These are phyloP conservation scores for Diddensiella transvaalensis DNA, from an alignment of 805 yeast species.

Conservation along the genomic window DNA sequence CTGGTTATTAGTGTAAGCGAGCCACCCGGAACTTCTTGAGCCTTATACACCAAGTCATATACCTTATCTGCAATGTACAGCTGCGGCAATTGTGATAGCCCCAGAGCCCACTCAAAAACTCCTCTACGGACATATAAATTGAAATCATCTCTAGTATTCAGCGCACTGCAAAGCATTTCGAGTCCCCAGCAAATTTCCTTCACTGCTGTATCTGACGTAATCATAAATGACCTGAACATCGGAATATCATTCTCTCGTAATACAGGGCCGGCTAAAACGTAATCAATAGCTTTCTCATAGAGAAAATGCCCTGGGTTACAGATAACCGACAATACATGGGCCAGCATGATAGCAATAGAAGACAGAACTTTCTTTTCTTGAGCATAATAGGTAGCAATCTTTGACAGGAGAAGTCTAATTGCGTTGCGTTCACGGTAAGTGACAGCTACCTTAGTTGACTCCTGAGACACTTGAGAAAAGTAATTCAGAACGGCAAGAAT, in stretches of 20 bases:
- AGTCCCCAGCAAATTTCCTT: constrained; percentile 67
- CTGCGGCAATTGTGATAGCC: constrained; percentile 33
- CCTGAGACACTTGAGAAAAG: neutral
- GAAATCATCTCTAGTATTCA: constrained; percentile 49
- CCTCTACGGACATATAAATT: constrained; percentile 49
- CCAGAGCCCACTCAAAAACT: constrained; percentile 64
- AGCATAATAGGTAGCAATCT: constrained; percentile 7
- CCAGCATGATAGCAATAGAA: constrained; percentile 51
- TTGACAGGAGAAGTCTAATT: constrained; percentile 38
- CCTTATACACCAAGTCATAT: constrained; percentile 14
- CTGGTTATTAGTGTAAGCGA: constrained; percentile 18
- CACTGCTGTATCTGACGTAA: constrained; percentile 34
- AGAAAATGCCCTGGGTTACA: constrained; percentile 68
- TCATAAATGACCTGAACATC: constrained; percentile 27
- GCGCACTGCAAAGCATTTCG: constrained; percentile 45
- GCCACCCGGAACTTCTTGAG: constrained; percentile 22
- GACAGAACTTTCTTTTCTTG: constrained; percentile 35
- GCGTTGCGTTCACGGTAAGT: constrained; percentile 53
- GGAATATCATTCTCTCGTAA: constrained; percentile 45
- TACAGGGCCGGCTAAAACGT: constrained; percentile 55
- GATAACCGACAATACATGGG: constrained; percentile 55
- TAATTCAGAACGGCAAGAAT: neutral
- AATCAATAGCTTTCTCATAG: constrained; percentile 67
- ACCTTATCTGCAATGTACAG: neutral
- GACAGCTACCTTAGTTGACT: constrained; percentile 35